phyloP scores from a whole-genome alignment of 108 stramenopile species.

The Fistulifera pelliculosa region DNA sequence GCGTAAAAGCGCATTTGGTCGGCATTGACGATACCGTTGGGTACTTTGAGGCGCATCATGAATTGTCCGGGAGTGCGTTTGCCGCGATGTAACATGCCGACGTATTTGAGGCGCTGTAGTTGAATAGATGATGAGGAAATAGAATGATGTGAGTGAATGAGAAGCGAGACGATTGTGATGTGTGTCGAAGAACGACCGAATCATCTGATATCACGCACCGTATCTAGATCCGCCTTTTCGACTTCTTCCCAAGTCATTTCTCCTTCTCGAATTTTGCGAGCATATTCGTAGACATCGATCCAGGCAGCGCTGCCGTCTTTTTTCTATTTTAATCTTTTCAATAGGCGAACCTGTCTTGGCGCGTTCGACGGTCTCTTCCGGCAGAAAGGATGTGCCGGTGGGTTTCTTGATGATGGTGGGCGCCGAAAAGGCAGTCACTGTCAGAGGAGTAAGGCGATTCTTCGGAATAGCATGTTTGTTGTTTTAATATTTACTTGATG shows the following conservation, averaged over 20 bases:
- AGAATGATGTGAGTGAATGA: neutral
- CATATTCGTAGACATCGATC: conserved; percentile 83
- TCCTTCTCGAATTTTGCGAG: conserved; percentile 68
- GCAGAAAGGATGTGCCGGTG: conserved; percentile 70
- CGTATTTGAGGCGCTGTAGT: conserved; percentile 78
- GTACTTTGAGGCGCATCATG: conserved; percentile 89
- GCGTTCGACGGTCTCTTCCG: conserved; percentile 57
- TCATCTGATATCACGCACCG: conserved; percentile 27
- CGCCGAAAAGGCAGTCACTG: no score
- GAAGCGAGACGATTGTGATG: neutral
- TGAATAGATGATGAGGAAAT: no score
- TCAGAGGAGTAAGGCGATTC: no score
- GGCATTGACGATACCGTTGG: conserved; percentile 89
- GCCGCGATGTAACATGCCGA: conserved; percentile 84
- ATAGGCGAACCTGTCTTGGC: conserved; percentile 55
- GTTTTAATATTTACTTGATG: no score
- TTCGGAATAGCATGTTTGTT: no score
- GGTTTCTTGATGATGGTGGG: conserved; percentile 25
- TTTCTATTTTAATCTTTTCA: conserved; percentile 70
- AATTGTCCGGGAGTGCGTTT: conserved; percentile 93
- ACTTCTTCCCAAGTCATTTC: conserved; percentile 87
- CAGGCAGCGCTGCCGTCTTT: conserved; percentile 77
- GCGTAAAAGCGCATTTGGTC: conserved; percentile 87
- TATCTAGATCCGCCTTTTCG: conserved; percentile 75
- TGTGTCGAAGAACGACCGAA: neutral